Evolutionary conservation across 2,329 filamentous ascomycete genomes (phyloP), one percentile per base, ranked within the genome.

Genomic region (Verticillium longisporum): DNA sequence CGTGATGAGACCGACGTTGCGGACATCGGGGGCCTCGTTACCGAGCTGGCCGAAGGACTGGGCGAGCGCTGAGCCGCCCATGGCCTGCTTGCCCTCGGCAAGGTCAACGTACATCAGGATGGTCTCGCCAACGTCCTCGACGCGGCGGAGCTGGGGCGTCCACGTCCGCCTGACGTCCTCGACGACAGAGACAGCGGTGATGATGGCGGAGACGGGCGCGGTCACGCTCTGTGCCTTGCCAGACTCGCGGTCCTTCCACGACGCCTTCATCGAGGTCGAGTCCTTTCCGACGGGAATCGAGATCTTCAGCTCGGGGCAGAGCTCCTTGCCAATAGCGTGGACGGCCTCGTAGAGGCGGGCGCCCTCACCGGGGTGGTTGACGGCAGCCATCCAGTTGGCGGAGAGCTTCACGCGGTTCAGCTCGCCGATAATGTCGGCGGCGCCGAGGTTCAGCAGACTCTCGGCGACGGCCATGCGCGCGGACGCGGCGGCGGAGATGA

Each of bases 341-440:
- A 97, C 95, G 34, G 93, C 95, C 74, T 97, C 92, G 70, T 97
- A 98, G 36, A 98, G 82, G 15, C 89, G 92, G 45, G 94, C 93
- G 50, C 92, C 93, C 75, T 99, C 95, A 56, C 95, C 95, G 26
- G 91, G 88, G 73, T 97, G 92, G 71, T 88, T 92, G 63, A 93
- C 91, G n/a, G 94, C 94, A 3, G 92, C 93, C 95, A 98, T 98
- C 94, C 94, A 99, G 78, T 99, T 98, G 57, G 94, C 94, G 3
- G 93, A 97, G 10, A 98, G 84, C 72, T 94, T 89, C 64, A 98
- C 88, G 54, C 91, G 87, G 62, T 84, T 84, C 58, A 98, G 79
- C 60, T 90, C 87, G 55, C 89, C 90, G 61, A 88, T 83, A 62
- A 85, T 79, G 62, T 85, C 81, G 34, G 83, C 91, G 60, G 95